phyloP scores from a whole-genome alignment of 1,139 yeast species.

The Lodderomyces parapsilosis region DNA sequence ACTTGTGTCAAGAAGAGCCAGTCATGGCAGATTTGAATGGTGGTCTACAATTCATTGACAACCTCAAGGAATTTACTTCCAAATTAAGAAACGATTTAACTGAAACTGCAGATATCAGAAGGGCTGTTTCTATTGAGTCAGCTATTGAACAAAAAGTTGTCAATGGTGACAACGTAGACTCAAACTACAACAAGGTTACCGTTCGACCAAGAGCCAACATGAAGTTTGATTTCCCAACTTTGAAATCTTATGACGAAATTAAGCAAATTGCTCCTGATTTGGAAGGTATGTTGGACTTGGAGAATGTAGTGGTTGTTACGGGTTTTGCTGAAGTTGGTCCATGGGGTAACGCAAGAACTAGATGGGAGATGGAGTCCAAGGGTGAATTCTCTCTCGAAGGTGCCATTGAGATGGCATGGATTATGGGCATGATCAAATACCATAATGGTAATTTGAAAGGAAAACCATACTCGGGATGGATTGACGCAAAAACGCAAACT shows the following conservation, averaged over 20 bases:
- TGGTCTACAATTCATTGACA: slow-evolving; percentile 91
- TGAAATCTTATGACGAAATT: slow-evolving; percentile 74
- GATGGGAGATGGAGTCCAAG: slow-evolving; percentile 98
- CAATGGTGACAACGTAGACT: slow-evolving; percentile 87
- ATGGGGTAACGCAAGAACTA: slow-evolving; percentile 98
- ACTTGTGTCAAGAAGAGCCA: slow-evolving; percentile 89
- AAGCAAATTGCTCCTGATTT: slow-evolving; percentile 71
- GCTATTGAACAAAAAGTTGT: slow-evolving; percentile 91
- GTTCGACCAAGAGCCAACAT: slow-evolving; percentile 93
- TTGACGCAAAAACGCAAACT: slow-evolving; percentile 86
- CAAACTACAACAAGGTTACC: slow-evolving; percentile 72
- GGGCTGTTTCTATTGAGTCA: slow-evolving; percentile 92
- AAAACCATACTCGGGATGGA: slow-evolving; percentile 89
- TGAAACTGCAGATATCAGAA: slow-evolving; percentile 87
- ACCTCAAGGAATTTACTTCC: slow-evolving; percentile 85
- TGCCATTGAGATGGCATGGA: slow-evolving; percentile 99
- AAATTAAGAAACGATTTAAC: slow-evolving; percentile 77
- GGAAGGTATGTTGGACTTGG: slow-evolving; percentile 90
- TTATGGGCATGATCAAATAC: slow-evolving; percentile 95
- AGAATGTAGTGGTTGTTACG: slow-evolving; percentile 87
- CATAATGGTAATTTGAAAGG: slow-evolving; percentile 93
- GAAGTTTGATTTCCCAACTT: slow-evolving; percentile 88
- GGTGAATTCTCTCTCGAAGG: slow-evolving; percentile 99
- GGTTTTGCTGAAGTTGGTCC: slow-evolving; percentile 99
- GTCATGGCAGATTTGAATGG: slow-evolving; percentile 98